Base-by-base conservation (phyloP, 495 filamentous ascomycete species). In the Lichenothelia convexa region DNA sequence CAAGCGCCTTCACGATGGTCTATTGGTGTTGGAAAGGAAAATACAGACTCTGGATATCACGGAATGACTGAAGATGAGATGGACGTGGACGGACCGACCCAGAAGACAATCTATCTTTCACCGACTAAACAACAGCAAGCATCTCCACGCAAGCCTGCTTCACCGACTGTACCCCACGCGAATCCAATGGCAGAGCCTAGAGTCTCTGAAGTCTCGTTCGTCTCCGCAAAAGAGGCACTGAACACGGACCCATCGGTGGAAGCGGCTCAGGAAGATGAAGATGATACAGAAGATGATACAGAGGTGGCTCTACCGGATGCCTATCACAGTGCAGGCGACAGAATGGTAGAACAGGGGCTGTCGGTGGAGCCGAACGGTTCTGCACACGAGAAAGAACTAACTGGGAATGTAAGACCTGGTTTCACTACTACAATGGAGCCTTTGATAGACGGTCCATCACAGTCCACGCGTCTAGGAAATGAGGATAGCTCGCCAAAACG, bases 41-140 rank as follows among this genome's bases (percentile, higher is more conserved):
- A 54, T 37, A 46, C 41, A 11, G 83, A 92, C 45, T 89, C 83
- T 2, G 83, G 83, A 27, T 91, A 91, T 45, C 75, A 86, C 66
- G 82, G 78, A 34, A 75, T 68, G 69, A 56, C 74, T 59, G 61
- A 70, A 45, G 64, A 65, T 50, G 64, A 65, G 17, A 58, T 61
- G 46, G 59, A 63, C 3, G 37, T 51, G 23, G 63, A 62, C 30
- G 21, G n/a, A 35, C 31, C 32, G 8, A 21, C 40, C 33, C 15
- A 6, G n/a, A 30, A 18, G 20, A 11, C n/a, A 11, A 18, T 18
- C 19, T 13, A 21, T 21, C 24, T 8, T 5, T 17, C 22, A 30
- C 29, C 35, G 17, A 22, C 5, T 9, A 30, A 30, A 17, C 35
- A 26, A 29, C 9, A 13, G 9, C 24, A 9, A 29, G 24, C n/a